Base-by-base conservation (phyloP, 192 early-diverging fungal species). In the Backusella australiensis region DNA sequence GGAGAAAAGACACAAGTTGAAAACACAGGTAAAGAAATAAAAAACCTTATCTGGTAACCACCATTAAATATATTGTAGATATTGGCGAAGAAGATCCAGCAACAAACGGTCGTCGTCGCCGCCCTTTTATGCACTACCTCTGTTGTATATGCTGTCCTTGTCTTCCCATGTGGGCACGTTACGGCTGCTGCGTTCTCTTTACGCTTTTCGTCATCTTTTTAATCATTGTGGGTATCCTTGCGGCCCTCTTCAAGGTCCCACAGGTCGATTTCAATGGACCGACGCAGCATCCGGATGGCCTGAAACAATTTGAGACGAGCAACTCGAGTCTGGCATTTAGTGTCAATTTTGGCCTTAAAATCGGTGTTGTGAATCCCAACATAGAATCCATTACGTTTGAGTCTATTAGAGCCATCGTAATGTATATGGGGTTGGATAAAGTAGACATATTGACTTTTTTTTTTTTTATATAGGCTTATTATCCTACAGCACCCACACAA, bases 231-330 rank as follows among this genome's bases (percentile, higher is more conserved):
- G 77, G 71, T 44, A 78, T 82, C 5, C 34, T 82, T 17, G 78
- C 36, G 4, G 77, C 78, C 11, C 26, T 76, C n/a, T 82, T 82
- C 65, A 82, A 82, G 35, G 63, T 74, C 3, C 81, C 81, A 3
- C 36, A 49, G 38, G 74, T 82, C 19, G 65, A 73, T 5, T 82
- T 79, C 17, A 75, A 78, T 35, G 81, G 81, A 0, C 56, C 75
- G 2, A 70, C 56, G 6, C 14, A 74, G 1, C 46, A 76, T 65
- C 73, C 74, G 19, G 74, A 52, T 19, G 63, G 68, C 7, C 15
- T 72, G 0, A 46, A 75, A 14, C 29, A 59, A 4, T 67, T 82
- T 52, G 34, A 76, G n/a, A 42, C 69, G 4, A 70, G 46, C 21
- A 34, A 41, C 29, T 59, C 26, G 0, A 36, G 41, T 23, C 15